Evolutionary conservation across 495 filamentous ascomycete genomes (phyloP).

Genomic region (Glutinoglossum americanum): DNA sequence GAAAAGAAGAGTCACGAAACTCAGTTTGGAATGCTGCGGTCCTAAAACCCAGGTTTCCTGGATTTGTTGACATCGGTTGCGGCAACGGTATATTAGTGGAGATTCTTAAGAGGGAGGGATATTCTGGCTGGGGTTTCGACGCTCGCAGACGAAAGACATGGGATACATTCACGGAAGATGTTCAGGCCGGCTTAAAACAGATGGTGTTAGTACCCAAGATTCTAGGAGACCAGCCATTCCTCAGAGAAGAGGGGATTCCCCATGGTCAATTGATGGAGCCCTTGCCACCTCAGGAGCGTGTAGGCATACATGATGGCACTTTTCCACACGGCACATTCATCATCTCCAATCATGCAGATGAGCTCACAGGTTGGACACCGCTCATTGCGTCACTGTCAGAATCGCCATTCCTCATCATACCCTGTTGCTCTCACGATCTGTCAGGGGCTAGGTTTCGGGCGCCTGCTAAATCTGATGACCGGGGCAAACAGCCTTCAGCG

Average conservation of each 20-base stretch:
- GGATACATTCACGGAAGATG: slow-evolving; percentile 38
- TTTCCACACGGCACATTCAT: slow-evolving; percentile 70
- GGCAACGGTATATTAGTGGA: slow-evolving; percentile 88
- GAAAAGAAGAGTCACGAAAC: background rate
- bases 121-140: slow-evolving; percentile 75
- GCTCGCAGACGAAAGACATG: slow-evolving; percentile 67
- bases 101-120: slow-evolving; percentile 65
- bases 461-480: slow-evolving; percentile 23
- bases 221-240: slow-evolving; percentile 17
- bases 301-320: slow-evolving; percentile 38
- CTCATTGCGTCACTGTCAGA: slow-evolving; percentile 54
- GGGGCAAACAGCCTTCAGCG: slow-evolving; percentile 19
- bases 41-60: slow-evolving; percentile 33
- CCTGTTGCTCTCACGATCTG: slow-evolving; percentile 82
- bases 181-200: slow-evolving; percentile 38
- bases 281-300: background rate
- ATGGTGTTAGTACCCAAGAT: slow-evolving; percentile 51
- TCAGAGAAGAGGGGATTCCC: background rate
- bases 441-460: slow-evolving; percentile 52
- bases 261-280: slow-evolving; percentile 5
- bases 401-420: slow-evolving; percentile 73
- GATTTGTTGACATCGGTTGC: slow-evolving; percentile 90
- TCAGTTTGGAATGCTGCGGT: background rate
- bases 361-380: slow-evolving; percentile 89
- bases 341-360: slow-evolving; percentile 90